Evolutionary conservation across 1,284 basidiomycete species (phyloP), one percentile per base, ranked within the genome.

Genomic region (Hemileia vastatrix): DNA sequence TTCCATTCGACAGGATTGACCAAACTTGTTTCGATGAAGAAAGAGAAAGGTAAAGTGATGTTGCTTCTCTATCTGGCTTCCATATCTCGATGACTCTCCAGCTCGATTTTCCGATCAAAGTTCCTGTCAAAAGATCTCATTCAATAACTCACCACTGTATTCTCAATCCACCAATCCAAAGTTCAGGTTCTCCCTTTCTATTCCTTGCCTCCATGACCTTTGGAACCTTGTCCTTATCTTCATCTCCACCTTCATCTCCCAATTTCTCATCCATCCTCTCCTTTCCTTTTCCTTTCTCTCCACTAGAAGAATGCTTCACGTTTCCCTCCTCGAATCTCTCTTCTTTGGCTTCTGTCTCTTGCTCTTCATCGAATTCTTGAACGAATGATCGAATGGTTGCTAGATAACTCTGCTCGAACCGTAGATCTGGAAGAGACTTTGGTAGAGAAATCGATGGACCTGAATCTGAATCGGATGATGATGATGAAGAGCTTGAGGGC

Each of bases 371-470:
- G 62, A 57, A 64, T 36, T 67, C 70, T 54, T 72, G 71, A 9
- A 72, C 54, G 45, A 70, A 69, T 2, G 54, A 56, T 3, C 70
- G 61, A 15, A 72, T 67, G 21, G 67, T 69, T 31, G 71, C 67
- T 6, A 72, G 62, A 52, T 71, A 72, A 13, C 66, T 68, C 50
- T 71, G 69, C 60, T 72, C 71, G 49, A 72, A 72, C 23, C 71
- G 66, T 18, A 72, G 62, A 47, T 72, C 71, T 4, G 71, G 71
- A 0, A 72, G 48, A 32, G 48, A 40, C 11, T 15, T 9, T 11
- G 36, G 36, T 40, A 40, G 36, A 40, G 36, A 11, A 40, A 40
- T 40, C 36, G 36, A 40, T 11, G 36, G 36, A 40, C 36, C 36
- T 40, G 36, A 9, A 11, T 40, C 36, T 40, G 36, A 40, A 9